These are phyloP conservation scores for Danielia oregonensis DNA, from an alignment of 805 yeast genomes.

Conservation along the genomic window DNA sequence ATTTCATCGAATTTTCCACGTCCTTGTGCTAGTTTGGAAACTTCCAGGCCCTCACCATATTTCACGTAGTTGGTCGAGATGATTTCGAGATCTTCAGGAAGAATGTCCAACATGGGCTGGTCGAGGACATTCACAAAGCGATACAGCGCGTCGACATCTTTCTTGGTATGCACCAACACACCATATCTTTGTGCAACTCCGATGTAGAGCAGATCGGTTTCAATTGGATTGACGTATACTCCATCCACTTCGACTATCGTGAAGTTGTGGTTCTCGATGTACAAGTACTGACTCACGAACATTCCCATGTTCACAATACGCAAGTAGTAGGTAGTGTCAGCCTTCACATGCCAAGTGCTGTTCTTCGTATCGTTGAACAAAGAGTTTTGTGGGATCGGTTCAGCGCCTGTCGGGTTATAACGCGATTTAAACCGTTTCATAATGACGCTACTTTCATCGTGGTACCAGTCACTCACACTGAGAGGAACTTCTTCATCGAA, in stretches of 20 bases:
- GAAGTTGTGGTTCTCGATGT: conserved; percentile 39
- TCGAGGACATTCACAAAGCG: conserved; percentile 63
- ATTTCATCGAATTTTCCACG: conserved; percentile 37
- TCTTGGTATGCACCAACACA: conserved; percentile 60
- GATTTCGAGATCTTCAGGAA: conserved; percentile 56
- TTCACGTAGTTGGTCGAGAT: conserved; percentile 54
- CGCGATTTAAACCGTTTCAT: conserved; percentile 49
- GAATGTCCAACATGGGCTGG: conserved; percentile 61
- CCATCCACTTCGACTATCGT: conserved; percentile 44
- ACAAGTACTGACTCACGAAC: conserved; percentile 60
- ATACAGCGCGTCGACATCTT: conserved; percentile 24
- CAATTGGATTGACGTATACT: conserved; percentile 55
- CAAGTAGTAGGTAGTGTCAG: conserved; percentile 59
- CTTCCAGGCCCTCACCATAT: conserved; percentile 47
- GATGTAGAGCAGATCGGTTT: conserved; percentile 53
- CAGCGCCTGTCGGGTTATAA: conserved; percentile 82
- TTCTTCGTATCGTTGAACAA: conserved; percentile 64
- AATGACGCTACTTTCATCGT: conserved; percentile 46
- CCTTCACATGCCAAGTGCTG: conserved; percentile 50
- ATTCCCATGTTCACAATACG: conserved; percentile 66
- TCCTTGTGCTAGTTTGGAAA: conserved; percentile 19
- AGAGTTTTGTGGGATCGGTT: conserved; percentile 69
- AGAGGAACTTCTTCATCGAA: conserved; percentile 62
- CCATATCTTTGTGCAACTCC: conserved; percentile 83
- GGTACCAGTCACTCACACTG: conserved; percentile 63